Evolutionary conservation across 805 yeast genomes (phyloP), one percentile per base, ranked within the genome.

Genomic region (Hanseniaspora meyeri): DNA sequence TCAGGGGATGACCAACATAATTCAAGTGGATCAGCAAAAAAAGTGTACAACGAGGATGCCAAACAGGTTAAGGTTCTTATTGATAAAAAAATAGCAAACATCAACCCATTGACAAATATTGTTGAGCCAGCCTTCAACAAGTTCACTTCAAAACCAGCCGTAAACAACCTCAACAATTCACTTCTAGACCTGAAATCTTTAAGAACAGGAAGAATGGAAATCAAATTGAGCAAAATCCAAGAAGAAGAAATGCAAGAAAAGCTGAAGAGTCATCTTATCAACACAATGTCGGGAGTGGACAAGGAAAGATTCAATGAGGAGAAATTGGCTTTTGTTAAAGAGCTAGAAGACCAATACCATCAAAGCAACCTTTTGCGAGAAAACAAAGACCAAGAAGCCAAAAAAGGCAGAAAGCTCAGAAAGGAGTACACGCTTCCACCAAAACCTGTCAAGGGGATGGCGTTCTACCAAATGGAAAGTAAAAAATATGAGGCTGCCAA

Each of bases 381-480:
- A 16, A 34, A 20, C 6, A 48, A 36, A n/a, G 51, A 37, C 7
- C 43, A 48, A 27, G 39, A 43, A 12, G 34, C 43, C 14, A 55
- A 56, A 34, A 56, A 56, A 37, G 58, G 58, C 3, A 49, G 58
- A 45, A 56, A 56, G 43, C 31, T 56, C 11, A 56, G 58, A 51
- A 56, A 56, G 20, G 51, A 56, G 17, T 56, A 56, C 20, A 56
- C 58, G 8, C 51, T 56, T n/a, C 58, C 58, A 34, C 58, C 58
- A 39, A 56, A 56, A 27, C 58, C 58, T 12, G 17, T 42, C 11
- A 50, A 50, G 24, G 49, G 40, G 4, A 42, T 37, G 29, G 29
- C 51, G 2, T 38, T 46, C 3, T 56, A 45, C 45, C 24, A 39
- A 20, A 43, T 50, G 51, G 58, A 56, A 38, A 50, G 45, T 14